A percentile compares a stretch with the other conserved stretches of the same genome.
phyloP scores from a whole-genome alignment of 176 grass and related monocot genomes.

The Chrysopogon serrulatus region DNA sequence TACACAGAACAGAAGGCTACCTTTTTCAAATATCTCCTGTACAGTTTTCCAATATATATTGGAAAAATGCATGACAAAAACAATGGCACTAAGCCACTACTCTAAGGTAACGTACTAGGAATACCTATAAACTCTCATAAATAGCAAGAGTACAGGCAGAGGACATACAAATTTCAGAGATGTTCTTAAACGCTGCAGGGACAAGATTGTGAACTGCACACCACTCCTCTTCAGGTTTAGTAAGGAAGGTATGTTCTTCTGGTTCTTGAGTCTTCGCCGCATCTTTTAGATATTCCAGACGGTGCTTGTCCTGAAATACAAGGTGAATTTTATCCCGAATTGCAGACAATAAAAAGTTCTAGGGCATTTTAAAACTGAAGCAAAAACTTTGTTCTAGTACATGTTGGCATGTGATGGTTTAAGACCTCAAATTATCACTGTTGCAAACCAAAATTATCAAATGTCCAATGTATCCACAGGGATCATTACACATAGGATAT shows the following conservation, averaged over 20 bases:
- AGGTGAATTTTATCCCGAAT: neutral
- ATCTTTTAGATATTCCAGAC: constrained; percentile 62
- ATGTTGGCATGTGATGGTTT: neutral
- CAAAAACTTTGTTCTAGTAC: neutral
- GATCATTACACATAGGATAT: constrained; percentile 23
- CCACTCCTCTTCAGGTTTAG: constrained; percentile 85
- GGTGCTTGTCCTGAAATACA: constrained; percentile 65
- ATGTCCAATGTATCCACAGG: neutral
- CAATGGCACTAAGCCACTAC: neutral
- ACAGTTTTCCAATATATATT: neutral
- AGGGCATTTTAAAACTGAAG: neutral
- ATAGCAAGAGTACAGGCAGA: neutral
- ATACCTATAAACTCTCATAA: constrained; percentile 3
- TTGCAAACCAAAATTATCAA: neutral
- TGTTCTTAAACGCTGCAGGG: constrained; percentile 57
- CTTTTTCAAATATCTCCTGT: neutral
- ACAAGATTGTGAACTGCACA: constrained; percentile 74
- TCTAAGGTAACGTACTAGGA: neutral
- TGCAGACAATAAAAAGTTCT: constrained; percentile 2
- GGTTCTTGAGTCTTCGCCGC: constrained; percentile 31
- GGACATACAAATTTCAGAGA: constrained; percentile 92
- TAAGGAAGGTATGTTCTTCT: constrained; percentile 20
- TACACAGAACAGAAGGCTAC: constrained; percentile 2
- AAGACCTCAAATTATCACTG: neutral
- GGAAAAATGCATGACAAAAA: neutral